A percentile compares a stretch with the other conserved stretches of the same genome.
These are phyloP conservation scores for Pseudogymnoascus sp. DNA, from an alignment of 2,329 filamentous ascomycete genomes.

Conservation along the genomic window DNA sequence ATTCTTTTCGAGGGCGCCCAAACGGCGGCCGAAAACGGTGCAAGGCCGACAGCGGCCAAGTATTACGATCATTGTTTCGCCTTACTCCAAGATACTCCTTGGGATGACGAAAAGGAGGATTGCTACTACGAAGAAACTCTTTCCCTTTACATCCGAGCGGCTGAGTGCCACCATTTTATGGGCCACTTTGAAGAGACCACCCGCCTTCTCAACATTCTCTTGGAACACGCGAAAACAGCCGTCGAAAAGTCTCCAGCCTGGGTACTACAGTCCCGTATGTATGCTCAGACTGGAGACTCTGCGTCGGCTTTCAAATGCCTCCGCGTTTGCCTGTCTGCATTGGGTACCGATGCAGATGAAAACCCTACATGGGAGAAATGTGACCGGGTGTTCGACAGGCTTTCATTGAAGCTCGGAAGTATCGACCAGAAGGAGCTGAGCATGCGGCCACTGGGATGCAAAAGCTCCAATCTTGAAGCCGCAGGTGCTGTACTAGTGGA, in stretches of 20 bases:
- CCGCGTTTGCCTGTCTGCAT: constrained; percentile 58
- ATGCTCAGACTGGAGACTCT: constrained; percentile 64
- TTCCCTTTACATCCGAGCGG: constrained; percentile 66
- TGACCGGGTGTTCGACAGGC: constrained; percentile 61
- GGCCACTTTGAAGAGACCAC: constrained; percentile 60
- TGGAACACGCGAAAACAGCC: constrained; percentile 58
- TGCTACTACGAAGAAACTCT: constrained; percentile 81
- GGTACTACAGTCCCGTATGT: constrained; percentile 73
- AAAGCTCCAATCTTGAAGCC: constrained; percentile 48
- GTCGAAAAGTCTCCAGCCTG: constrained; percentile 78
- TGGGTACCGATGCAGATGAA: constrained; percentile 58
- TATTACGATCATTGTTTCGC: constrained; percentile 71
- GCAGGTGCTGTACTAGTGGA: constrained; percentile 64
- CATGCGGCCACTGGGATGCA: constrained; percentile 31
- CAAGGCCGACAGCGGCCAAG: constrained; percentile 69
- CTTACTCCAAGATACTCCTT: constrained; percentile 72
- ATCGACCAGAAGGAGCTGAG: constrained; percentile 43
- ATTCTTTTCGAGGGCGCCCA: constrained; percentile 73
- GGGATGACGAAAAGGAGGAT: constrained; percentile 61
- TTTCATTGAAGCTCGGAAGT: constrained; percentile 50
- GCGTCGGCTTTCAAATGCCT: constrained; percentile 59
- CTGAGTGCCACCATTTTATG: constrained; percentile 77
- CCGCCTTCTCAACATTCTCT: constrained; percentile 59
- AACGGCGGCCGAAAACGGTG: constrained; percentile 71
- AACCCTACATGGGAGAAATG: constrained; percentile 66